Evolutionary conservation across 257 asterid genomes (phyloP), one percentile per base, ranked within the genome.

Genomic region (Gynochthodes officinalis): DNA sequence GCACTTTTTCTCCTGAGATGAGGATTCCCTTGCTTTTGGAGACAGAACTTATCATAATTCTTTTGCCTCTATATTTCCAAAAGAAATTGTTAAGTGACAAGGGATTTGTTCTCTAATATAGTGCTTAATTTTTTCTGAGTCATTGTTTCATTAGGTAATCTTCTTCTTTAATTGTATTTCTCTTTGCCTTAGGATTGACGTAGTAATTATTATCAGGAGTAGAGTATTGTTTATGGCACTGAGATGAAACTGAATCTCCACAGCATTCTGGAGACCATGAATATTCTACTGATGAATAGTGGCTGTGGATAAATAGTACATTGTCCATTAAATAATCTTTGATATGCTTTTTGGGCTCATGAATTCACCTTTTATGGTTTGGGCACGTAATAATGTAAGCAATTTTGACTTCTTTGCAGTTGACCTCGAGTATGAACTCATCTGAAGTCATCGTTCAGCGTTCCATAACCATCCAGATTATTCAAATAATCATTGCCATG

Each of bases 401-500:
- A 23, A 49, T 67, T 75, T 40, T 71, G 61, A 76, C 75, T 70
- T 83, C 67, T 64, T 67, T 86, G 88, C 89, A 91, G 97, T 77
- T 87, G 78, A 91, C 96, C 16, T 87, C 93, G 23, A 84, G 72
- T 40, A 49, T 78, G 55, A 85, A 77, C 69, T 76, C 88, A 73
- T 76, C 86, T 1, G 82, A 50, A 35, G 32, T 42, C 46, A 71
- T 77, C n/a, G 81, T 82, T 55, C 92, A 91, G 77, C 97, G 91
- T 35, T 76, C 96, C 28, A 77, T 92, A 30, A 71, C 82, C 7
- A 42, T 92, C 69, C 94, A 76, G 76, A 78, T 64, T 67, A 48
- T 82, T 76, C 95, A 92, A 76, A 86, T 90, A 50, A 61, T 80
- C 62, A 81, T 83, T 0, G 98, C 98, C 21, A 92, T 92, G 97